Evolutionary conservation across 805 yeast species (phyloP), one percentile per base, ranked within the genome.

Genomic region (Hanseniaspora vineae): DNA sequence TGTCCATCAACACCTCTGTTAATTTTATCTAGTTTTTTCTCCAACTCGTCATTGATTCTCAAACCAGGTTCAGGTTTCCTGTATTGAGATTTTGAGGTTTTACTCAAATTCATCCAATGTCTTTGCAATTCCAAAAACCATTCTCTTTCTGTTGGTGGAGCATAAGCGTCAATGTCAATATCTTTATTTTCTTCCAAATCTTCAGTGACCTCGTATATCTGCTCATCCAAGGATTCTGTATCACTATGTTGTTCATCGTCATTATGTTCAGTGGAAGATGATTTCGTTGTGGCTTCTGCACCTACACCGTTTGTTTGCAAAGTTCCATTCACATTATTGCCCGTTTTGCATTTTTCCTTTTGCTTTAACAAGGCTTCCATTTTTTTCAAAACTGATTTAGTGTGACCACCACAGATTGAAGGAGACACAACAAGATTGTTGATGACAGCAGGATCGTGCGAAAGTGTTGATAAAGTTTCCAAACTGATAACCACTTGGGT

Each of bases 1-100:
- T 76, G 72, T 8, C 95, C 95, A 63, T 86, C 95, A 15, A 86
- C 95, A 12, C 95, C 90, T 54, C 95, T 72, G 44, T 75, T 70
- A 44, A 86, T 80, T 46, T 84, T 76, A 62, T 86, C 95, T 42
- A 86, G 64, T 48, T 70, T 60, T 54, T 76, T 76, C 35, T 70
- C 68, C 49, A 76, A 76, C 40, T 77, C 80, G 8, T 68, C 69
- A 11, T 76, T 74, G 58, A 86, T 58, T 19, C 67, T 64, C 1
- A 78, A 66, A n/a, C 81, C 81, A 2, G 95, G 94, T 1, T 71
- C 64, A 0, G 95, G 95, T 53, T 78, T 80, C 48, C 83, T 74
- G 64, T 82, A 86, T 23, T 80, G 71, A 42, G 80, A 74, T 60
- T 78, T 81, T 58, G 82, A 67, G 4, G 65, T 62, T 50, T 80